These are phyloP conservation scores for Nakaseomyces uthaithaninus DNA, from an alignment of 1,139 yeast genomes.

Conservation along the genomic window DNA sequence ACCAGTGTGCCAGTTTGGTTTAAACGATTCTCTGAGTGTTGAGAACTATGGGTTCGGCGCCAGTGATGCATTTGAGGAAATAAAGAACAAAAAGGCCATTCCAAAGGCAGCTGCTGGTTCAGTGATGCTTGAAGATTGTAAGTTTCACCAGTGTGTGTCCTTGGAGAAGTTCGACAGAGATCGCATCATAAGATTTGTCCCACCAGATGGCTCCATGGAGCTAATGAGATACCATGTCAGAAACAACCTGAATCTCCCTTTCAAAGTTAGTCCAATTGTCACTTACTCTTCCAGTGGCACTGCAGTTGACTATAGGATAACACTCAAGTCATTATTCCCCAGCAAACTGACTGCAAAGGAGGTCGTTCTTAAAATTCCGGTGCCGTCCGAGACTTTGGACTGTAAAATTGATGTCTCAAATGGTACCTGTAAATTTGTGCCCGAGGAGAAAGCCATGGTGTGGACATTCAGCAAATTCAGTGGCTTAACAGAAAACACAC, in stretches of 20 bases:
- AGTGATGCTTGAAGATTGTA: constrained; percentile 65
- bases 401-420: constrained; percentile 44
- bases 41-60: constrained; percentile 25
- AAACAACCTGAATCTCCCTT: constrained; percentile 62
- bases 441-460: constrained; percentile 54
- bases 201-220: constrained; percentile 91
- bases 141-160: constrained; percentile 83
- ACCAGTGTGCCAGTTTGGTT: constrained; percentile 59
- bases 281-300: constrained; percentile 40
- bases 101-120: constrained; percentile 41
- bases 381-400: constrained; percentile 55
- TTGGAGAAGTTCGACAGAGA: constrained; percentile 60
- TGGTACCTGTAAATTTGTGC: constrained; percentile 62
- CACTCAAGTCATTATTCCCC: constrained; percentile 56
- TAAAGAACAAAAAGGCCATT: constrained; percentile 26
- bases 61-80: constrained; percentile 42
- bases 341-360: constrained; percentile 56
- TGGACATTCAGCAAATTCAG: constrained; percentile 68
- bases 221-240: constrained; percentile 66
- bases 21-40: constrained; percentile 38
- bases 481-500: constrained; percentile 55
- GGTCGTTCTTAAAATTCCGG: constrained; percentile 58
- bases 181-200: constrained; percentile 62
- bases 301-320: constrained; percentile 46
- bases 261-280: constrained; percentile 55